phyloP scores from a whole-genome alignment of 768 basidiomycete species.

The Lentinula aciculospora region DNA sequence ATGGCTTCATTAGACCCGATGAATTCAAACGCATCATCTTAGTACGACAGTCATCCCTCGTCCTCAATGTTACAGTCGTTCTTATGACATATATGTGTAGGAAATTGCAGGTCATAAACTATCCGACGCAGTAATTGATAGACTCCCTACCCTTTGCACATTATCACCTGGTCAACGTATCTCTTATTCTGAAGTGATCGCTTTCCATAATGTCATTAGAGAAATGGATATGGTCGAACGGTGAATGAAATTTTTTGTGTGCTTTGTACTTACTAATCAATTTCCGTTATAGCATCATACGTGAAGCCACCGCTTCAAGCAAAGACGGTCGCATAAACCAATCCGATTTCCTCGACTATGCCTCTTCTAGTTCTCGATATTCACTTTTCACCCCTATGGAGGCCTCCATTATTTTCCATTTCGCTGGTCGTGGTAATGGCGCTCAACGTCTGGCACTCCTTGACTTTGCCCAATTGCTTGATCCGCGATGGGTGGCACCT shows the following conservation, averaged over 20 bases:
- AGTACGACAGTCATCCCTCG: conserved; percentile 39
- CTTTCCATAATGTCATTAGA: conserved; percentile 94
- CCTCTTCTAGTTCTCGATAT: conserved; percentile 83
- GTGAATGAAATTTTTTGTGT: conserved; percentile 27
- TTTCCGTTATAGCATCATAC: conserved; percentile 57
- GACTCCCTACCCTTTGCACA: conserved; percentile 88
- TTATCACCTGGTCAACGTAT: conserved; percentile 86
- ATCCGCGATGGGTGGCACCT: conserved; percentile 83
- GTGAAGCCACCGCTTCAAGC: conserved; percentile 83
- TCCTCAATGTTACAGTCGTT: neutral
- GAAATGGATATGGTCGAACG: conserved; percentile 98
- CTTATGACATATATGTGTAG: conserved; percentile 32
- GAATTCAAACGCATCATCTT: conserved; percentile 95
- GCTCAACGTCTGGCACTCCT: conserved; percentile 71
- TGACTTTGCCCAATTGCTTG: conserved; percentile 91
- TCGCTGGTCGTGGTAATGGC: conserved; percentile 76
- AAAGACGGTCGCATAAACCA: conserved; percentile 96
- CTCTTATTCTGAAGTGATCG: conserved; percentile 93
- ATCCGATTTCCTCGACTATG: conserved; percentile 90
- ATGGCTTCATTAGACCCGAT: conserved; percentile 90
- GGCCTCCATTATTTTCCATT: conserved; percentile 97
- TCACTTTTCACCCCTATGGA: conserved; percentile 98
- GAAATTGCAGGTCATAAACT: conserved; percentile 98
- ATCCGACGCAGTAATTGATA: conserved; percentile 87
- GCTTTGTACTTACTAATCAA: conserved; percentile 9